Conservation (phyloP, 768 basidiomycete species). For the Floccularia luteovirens region DNA sequence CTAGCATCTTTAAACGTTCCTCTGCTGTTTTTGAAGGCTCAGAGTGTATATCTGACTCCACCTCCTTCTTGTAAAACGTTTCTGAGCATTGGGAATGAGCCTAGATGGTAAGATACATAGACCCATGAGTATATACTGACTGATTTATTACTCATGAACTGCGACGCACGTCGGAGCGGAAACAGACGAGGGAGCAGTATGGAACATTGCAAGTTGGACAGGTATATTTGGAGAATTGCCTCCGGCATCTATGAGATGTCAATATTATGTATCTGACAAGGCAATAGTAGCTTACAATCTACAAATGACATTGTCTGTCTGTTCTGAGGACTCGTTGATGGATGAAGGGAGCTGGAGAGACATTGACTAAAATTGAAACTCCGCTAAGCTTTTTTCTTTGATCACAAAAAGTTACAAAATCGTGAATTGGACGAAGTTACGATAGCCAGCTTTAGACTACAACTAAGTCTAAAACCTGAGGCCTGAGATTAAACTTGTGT, state of each 20-base stretch:
- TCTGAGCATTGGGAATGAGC: constrained; percentile 74
- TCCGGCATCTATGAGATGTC: constrained; percentile 47
- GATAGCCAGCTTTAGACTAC: constrained; percentile 5
- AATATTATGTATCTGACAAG: background rate
- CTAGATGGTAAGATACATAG: constrained; percentile 17
- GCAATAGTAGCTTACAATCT: constrained; percentile 29
- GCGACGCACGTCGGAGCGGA: constrained; percentile 56
- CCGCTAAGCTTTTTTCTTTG: constrained; percentile 8
- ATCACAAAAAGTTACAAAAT: too few relatives aligned
- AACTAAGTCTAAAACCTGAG: constrained; percentile 4
- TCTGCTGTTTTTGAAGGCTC: constrained; percentile 45
- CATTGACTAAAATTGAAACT: constrained; percentile 11
- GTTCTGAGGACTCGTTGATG: constrained; percentile 3
- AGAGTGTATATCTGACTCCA: constrained; percentile 54
- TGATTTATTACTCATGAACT: background rate
- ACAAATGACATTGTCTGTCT: constrained; percentile 25
- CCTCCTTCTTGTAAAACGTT: constrained; percentile 69
- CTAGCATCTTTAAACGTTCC: constrained; percentile 62
- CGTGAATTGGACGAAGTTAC: too few relatives aligned
- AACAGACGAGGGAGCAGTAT: constrained; percentile 78
- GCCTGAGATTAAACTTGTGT: too few relatives aligned
- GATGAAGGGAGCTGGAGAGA: constrained; percentile 1
- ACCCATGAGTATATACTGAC: background rate
- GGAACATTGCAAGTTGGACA: constrained; percentile 77
- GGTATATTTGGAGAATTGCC: constrained; percentile 73